Evolutionary conservation across 352 stramenopile species (phyloP).

Genomic region (Phytophthora citrophthora): DNA sequence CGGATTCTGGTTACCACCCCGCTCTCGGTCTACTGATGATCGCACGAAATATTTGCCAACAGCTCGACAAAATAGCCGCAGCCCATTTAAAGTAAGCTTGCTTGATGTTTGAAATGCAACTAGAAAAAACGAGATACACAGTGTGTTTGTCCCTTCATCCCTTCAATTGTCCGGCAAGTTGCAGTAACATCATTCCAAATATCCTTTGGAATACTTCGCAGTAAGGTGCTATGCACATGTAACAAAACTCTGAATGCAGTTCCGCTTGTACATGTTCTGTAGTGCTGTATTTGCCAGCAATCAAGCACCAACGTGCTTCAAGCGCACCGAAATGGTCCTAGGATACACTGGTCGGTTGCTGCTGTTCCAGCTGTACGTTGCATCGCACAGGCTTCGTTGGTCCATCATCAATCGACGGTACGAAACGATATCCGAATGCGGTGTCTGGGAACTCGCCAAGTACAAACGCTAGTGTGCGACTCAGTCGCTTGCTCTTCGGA

Average conservation of each 20-base stretch:
- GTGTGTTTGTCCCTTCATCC: neutral
- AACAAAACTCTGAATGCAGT: neutral
- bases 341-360: conserved; percentile 18
- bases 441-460: neutral
- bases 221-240: too few relatives aligned
- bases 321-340: conserved; percentile 17
- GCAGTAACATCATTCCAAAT: neutral
- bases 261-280: neutral
- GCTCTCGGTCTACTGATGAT: conserved; percentile 8
- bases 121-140: conserved; percentile 7
- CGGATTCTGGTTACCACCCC: conserved; percentile 27
- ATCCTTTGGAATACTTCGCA: too few relatives aligned
- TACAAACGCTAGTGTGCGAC: too few relatives aligned
- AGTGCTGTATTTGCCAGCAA: neutral
- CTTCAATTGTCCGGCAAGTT: neutral
- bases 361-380: conserved; percentile 12
- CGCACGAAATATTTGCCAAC: conserved; percentile 1
- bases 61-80: conserved; percentile 15
- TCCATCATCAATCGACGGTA: neutral
- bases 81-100: conserved; percentile 27
- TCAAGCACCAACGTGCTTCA: conserved; percentile 2
- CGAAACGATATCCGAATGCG: too few relatives aligned
- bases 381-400: conserved; percentile 7
- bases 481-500: neutral
- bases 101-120: conserved; percentile 1